phyloP scores from a whole-genome alignment of 2,329 filamentous ascomycete genomes.

The Fusarium acutatum region DNA sequence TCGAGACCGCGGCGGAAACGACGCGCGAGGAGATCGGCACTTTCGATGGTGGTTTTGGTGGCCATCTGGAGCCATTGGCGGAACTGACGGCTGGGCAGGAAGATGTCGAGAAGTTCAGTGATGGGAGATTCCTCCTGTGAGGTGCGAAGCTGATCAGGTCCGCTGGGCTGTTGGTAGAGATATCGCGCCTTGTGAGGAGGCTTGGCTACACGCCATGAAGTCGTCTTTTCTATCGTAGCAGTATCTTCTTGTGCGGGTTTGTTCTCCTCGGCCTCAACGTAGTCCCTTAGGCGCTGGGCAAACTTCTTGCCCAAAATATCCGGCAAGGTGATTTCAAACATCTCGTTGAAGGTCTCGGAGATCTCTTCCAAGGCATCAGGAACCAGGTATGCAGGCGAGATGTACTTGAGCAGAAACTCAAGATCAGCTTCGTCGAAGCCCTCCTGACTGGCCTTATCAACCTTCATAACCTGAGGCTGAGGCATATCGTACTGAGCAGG shows the following conservation, averaged over 20 bases:
- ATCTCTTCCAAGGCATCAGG: conserved; percentile 90
- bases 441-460: conserved; percentile 58
- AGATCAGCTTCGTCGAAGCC: conserved; percentile 80
- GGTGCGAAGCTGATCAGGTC: conserved; percentile 47
- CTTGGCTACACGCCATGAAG: conserved; percentile 77
- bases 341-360: conserved; percentile 79
- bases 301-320: conserved; percentile 84
- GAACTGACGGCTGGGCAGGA: conserved; percentile 87
- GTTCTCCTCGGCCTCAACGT: conserved; percentile 73
- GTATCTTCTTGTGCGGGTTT: conserved; percentile 56
- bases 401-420: conserved; percentile 89
- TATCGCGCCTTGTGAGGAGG: conserved; percentile 97
- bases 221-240: conserved; percentile 65
- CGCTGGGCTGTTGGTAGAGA: conserved; percentile 75
- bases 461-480: conserved; percentile 64
- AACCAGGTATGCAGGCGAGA: conserved; percentile 88
- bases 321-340: conserved; percentile 84
- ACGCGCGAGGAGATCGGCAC: conserved; percentile 80
- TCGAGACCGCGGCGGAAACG: conserved; percentile 88
- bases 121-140: conserved; percentile 65
- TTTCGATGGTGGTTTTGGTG: conserved; percentile 77
- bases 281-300: conserved; percentile 72
- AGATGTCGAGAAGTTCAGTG: conserved; percentile 79
- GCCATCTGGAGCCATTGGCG: conserved; percentile 87
- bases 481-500: conserved; percentile 90